Evolutionary conservation across 495 filamentous ascomycete genomes (phyloP).

Genomic region (Penicillium flavigenum): DNA sequence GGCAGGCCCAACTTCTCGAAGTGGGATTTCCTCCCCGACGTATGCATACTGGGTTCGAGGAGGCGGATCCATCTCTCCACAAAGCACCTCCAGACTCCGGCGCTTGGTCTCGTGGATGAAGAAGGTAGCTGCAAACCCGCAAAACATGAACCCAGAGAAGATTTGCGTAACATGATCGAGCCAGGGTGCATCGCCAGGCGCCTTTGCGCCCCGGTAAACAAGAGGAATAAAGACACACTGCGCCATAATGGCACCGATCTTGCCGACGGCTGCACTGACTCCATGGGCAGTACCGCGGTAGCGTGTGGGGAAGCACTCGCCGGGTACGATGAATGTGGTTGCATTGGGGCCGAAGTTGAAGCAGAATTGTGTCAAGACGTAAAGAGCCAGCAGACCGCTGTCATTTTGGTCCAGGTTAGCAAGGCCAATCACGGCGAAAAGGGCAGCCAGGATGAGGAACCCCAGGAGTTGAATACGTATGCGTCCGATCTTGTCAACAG

Average conservation of each 20-base stretch:
- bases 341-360: constrained; percentile 87
- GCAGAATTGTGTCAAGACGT: constrained; percentile 81
- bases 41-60: background rate
- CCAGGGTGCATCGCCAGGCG: constrained; percentile 55
- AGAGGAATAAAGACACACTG: constrained; percentile 53
- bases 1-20: background rate
- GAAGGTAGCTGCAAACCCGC: constrained; percentile 62
- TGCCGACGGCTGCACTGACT: constrained; percentile 78
- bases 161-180: constrained; percentile 80
- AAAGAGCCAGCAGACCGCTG: constrained; percentile 64
- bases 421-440: constrained; percentile 77
- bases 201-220: constrained; percentile 38
- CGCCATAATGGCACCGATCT: constrained; percentile 68
- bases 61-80: constrained; percentile 11
- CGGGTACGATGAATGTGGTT: constrained; percentile 88
- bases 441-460: constrained; percentile 68
- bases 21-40: too few relatives aligned
- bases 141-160: constrained; percentile 77
- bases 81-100: constrained; percentile 46
- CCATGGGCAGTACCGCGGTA: constrained; percentile 84
- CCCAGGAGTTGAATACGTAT: constrained; percentile 78
- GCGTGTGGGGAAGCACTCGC: constrained; percentile 86
- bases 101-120: constrained; percentile 77
- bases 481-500: constrained; percentile 70
- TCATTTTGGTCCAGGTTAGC: constrained; percentile 49